Base-by-base conservation (phyloP, 495 filamentous ascomycete genomes). In the Penicillium roqueforti region DNA sequence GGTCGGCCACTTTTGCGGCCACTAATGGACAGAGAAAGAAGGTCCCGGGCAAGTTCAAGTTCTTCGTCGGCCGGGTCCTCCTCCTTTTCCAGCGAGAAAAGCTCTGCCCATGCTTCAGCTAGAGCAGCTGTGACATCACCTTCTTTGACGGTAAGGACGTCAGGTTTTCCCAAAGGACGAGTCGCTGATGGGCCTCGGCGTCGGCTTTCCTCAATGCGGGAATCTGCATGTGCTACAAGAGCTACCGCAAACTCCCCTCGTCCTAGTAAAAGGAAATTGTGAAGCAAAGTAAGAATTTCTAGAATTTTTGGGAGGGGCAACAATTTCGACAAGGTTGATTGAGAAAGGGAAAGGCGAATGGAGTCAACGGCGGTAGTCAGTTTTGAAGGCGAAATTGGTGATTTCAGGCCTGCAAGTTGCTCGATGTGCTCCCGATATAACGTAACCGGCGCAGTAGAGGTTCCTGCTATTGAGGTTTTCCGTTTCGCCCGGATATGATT, bases 221-320 rank as follows among this genome's bases (percentile, higher is more conserved):
- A 79, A 57, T 95, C 88, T 8, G 91, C 90, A 73, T 96, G 87
- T 29, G 85, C 80, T 1, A 93, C 88, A 18, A 98, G 74, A 9
- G 88, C 83, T 56, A 92, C 81, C 6, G 89, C 90, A 68, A 98
- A 98, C 64, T 97, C 93, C 9, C 93, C 92, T 16, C 88, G 80
- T 9, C 87, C 83, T 9, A 98, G 81, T 9, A 98, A 78, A 59
- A 96, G 87, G 66, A 95, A 97, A 45, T 92, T 83, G 49, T 91
- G 82, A 0, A 96, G 80, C 20, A 96, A 73, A 39, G 81, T 76
- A 9, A 98, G 76, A 36, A 87, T 81, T 54, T 95, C 85, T 3
- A 92, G 70, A 19, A 96, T 87, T 49, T 83, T 85, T 5, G 79
- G 76, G 22, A 88, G 68, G 0, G 92, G 92, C 8, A 97, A 72